Percentiles rank a stretch among this genome's conserved stretches.
Conservation (phyloP, 2,329 filamentous ascomycete genomes). For the Didymella lethalis region DNA sequence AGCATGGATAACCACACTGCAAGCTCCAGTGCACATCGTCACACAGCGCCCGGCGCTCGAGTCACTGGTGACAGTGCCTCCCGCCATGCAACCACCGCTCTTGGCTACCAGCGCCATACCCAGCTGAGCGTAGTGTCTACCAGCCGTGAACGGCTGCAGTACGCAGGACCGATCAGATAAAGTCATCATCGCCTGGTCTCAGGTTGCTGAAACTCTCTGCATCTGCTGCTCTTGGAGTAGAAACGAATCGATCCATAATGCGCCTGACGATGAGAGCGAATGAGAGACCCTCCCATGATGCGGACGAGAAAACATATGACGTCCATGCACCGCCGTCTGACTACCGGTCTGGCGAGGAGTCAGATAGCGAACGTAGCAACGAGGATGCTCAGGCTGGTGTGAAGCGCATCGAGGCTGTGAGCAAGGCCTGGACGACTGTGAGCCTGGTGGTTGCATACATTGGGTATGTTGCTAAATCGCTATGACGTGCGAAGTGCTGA, state of each 20-base stretch:
- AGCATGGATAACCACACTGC: not conserved
- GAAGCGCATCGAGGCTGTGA: slow-evolving; percentile 58
- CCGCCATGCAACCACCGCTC: slow-evolving; percentile 12
- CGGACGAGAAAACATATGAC: slow-evolving; percentile 13
- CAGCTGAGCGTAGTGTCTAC: slow-evolving; percentile 5
- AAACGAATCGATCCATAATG: slow-evolving; percentile 18
- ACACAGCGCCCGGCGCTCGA: slow-evolving; percentile 8
- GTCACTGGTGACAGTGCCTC: slow-evolving; percentile 6
- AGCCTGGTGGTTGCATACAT: slow-evolving; percentile 59
- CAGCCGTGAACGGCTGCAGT: slow-evolving; percentile 13
- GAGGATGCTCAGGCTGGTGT: slow-evolving; percentile 56
- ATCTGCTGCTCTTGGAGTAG: not conserved
- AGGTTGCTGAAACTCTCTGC: not conserved
- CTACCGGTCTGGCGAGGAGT: slow-evolving; percentile 16
- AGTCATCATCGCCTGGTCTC: slow-evolving; percentile 11
- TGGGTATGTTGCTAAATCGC: slow-evolving; percentile 32
- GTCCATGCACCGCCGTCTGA: slow-evolving; percentile 7
- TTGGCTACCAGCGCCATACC: slow-evolving; percentile 7
- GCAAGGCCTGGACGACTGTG: slow-evolving; percentile 58
- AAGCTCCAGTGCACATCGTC: slow-evolving; percentile 11
- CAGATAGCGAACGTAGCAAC: slow-evolving; percentile 19
- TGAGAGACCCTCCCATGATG: slow-evolving; percentile 1
- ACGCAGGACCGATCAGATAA: slow-evolving; percentile 25
- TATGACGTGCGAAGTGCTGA: not conserved
- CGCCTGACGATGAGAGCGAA: slow-evolving; percentile 18